Conservation (phyloP, 768 basidiomycete species). For the Tricholoma sp. region DNA sequence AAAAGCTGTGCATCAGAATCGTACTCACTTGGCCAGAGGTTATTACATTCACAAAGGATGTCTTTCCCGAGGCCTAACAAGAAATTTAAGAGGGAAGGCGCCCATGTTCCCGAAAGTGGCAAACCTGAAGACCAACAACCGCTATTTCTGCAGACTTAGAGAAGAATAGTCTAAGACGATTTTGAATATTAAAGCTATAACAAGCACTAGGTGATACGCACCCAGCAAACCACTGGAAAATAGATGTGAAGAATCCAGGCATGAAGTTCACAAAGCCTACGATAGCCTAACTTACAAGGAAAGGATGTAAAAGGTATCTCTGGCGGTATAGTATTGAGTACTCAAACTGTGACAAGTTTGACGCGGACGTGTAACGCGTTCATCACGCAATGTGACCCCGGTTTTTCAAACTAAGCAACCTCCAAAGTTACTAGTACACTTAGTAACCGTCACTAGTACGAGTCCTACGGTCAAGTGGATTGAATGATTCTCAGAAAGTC, state of each 20-base stretch:
- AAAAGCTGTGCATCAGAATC: not conserved
- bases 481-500: not conserved
- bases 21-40: constrained; percentile 70
- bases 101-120: not conserved
- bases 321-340: too few species aligned
- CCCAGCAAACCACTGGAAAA: constrained; percentile 45
- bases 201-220: constrained; percentile 8
- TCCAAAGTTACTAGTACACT: not conserved
- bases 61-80: constrained; percentile 85
- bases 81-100: not conserved
- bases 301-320: too few species aligned
- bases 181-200: not conserved
- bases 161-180: constrained; percentile 64
- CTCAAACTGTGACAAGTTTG: too few species aligned
- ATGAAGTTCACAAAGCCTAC: constrained; percentile 17
- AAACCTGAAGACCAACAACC: constrained; percentile 85
- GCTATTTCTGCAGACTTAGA: constrained; percentile 84
- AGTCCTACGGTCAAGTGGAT: not conserved
- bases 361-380: not conserved
- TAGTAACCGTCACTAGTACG: not conserved
- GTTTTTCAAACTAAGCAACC: not conserved
- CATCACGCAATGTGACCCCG: constrained; percentile 3
- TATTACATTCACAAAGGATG: constrained; percentile 89
- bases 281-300: not conserved
- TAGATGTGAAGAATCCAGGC: constrained; percentile 35